Evolutionary conservation across 805 yeast genomes (phyloP).

Genomic region (Ogataea sp.): DNA sequence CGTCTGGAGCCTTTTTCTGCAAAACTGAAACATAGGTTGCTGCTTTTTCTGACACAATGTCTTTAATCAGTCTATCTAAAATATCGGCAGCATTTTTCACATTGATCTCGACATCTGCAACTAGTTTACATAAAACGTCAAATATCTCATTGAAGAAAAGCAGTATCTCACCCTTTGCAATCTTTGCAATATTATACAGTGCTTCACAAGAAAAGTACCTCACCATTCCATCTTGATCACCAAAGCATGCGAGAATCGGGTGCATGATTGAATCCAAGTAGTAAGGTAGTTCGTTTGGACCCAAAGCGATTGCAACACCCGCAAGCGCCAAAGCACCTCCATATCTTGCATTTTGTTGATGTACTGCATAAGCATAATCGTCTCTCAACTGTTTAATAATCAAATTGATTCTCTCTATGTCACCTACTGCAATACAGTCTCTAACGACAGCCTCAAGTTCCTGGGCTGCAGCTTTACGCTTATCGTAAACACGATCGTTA

Average conservation of each 20-base stretch:
- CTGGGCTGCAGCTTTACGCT: slow-evolving; percentile 68
- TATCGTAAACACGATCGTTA: slow-evolving; percentile 67
- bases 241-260: slow-evolving; percentile 91
- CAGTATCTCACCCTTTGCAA: slow-evolving; percentile 90
- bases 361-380: slow-evolving; percentile 74
- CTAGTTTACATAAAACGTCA: slow-evolving; percentile 82
- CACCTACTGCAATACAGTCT: slow-evolving; percentile 52
- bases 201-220: slow-evolving; percentile 96
- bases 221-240: slow-evolving; percentile 96
- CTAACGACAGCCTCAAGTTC: slow-evolving; percentile 75
- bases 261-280: slow-evolving; percentile 82
- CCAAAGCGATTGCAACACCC: slow-evolving; percentile 90
- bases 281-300: slow-evolving; percentile 71
- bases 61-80: slow-evolving; percentile 82
- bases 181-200: slow-evolving; percentile 90
- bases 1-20: slow-evolving; percentile 21
- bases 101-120: slow-evolving; percentile 84
- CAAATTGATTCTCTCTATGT: slow-evolving; percentile 48
- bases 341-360: slow-evolving; percentile 82
- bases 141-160: slow-evolving; percentile 90
- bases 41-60: slow-evolving; percentile 91
- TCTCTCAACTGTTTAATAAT: slow-evolving; percentile 69
- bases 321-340: slow-evolving; percentile 96
- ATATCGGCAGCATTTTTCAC: slow-evolving; percentile 95
- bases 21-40: slow-evolving; percentile 76